These are phyloP conservation scores for Apiospora kogelbergensis DNA, from an alignment of 2,329 filamentous ascomycete genomes.

Conservation along the genomic window DNA sequence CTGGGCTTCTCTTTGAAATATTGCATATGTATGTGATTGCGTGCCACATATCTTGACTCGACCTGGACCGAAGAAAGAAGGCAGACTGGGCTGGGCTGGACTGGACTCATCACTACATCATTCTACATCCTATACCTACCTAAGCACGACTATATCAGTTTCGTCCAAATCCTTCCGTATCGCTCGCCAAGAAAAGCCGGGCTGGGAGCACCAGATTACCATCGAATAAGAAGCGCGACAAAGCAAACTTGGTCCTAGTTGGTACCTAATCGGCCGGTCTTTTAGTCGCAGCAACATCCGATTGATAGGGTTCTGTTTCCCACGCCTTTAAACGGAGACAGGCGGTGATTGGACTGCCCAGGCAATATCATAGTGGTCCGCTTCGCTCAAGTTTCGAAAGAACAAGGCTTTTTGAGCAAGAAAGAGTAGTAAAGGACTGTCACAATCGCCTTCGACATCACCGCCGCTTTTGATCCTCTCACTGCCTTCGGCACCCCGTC, in stretches of 20 bases:
- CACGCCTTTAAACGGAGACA: conserved; percentile 2
- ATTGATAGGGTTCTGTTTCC: not conserved
- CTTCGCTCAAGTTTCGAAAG: not conserved
- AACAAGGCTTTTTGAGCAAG: not conserved
- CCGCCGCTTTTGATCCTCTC: not conserved
- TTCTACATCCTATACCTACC: not conserved
- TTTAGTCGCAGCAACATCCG: not conserved
- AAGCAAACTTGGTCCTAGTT: not conserved
- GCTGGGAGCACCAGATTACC: not conserved
- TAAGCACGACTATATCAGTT: not conserved
- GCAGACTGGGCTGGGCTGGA: not conserved
- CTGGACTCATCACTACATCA: not conserved
- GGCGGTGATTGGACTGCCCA: not conserved
- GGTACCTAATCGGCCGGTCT: not conserved
- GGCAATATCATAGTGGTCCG: not conserved
- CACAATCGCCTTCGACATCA: not conserved
- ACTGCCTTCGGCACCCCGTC: not conserved
- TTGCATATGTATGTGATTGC: not conserved
- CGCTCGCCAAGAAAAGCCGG: not conserved
- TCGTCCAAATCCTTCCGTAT: not conserved
- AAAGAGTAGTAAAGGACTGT: not conserved
- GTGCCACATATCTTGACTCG: not conserved
- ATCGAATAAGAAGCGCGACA: not conserved
- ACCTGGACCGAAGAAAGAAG: not conserved
- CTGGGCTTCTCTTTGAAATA: not conserved